Percentiles rank a stretch among this genome's conserved stretches.
Evolutionary conservation across 139 green algal species (phyloP).

Genomic region (Volvox africanus): DNA sequence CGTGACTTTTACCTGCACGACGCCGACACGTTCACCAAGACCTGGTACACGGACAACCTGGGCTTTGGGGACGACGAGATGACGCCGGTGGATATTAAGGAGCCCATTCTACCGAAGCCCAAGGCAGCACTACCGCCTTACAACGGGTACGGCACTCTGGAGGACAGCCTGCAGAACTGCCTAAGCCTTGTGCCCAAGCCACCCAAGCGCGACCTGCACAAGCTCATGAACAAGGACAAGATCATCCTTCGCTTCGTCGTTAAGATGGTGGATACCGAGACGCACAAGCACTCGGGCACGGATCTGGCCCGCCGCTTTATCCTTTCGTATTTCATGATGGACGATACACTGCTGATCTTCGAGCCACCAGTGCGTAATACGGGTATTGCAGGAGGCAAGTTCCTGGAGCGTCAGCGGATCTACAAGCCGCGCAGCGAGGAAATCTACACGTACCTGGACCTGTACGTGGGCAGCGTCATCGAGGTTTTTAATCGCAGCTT

Average conservation of each 20-base stretch:
- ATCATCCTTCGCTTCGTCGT: slow-evolving; percentile 85
- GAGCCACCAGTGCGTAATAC: slow-evolving; percentile 89
- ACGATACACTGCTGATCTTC: slow-evolving; percentile 91
- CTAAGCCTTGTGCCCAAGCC: slow-evolving; percentile 82
- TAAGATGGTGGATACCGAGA: slow-evolving; percentile 66
- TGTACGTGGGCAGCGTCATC: slow-evolving; percentile 83
- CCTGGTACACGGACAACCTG: slow-evolving; percentile 76
- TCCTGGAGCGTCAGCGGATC: slow-evolving; percentile 84
- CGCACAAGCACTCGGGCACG: slow-evolving; percentile 59
- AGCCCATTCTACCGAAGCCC: slow-evolving; percentile 61
- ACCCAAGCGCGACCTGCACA: slow-evolving; percentile 85
- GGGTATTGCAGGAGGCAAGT: slow-evolving; percentile 92
- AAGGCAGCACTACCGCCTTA: slow-evolving; percentile 75
- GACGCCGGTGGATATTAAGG: slow-evolving; percentile 74
- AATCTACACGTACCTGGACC: slow-evolving; percentile 83
- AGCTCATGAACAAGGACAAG: slow-evolving; percentile 93
- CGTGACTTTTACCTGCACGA: slow-evolving; percentile 88
- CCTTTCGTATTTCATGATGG: slow-evolving; percentile 90
- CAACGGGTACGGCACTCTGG: slow-evolving; percentile 87
- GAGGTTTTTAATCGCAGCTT: slow-evolving; percentile 85
- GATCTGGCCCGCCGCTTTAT: slow-evolving; percentile 84
- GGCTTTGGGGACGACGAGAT: slow-evolving; percentile 75
- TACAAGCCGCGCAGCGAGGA: slow-evolving; percentile 73
- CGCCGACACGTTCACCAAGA: slow-evolving; percentile 90
- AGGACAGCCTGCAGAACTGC: slow-evolving; percentile 92